Conservation (phyloP, 2,329 filamentous ascomycete genomes). For the Aspergillus transmontanensis region DNA sequence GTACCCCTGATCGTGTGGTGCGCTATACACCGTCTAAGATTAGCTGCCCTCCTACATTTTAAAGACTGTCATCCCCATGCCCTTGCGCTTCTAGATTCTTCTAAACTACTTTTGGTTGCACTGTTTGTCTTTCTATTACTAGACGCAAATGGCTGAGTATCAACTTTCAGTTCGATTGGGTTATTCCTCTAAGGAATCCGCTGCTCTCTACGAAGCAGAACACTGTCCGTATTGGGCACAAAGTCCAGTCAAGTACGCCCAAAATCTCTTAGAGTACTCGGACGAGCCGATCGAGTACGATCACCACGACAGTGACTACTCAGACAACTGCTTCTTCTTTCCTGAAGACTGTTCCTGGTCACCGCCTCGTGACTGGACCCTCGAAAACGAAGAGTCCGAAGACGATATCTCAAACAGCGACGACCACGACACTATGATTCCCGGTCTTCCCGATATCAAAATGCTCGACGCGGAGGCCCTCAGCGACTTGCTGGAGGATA, state of each 20-base stretch:
- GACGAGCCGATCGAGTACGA: conserved; percentile 48
- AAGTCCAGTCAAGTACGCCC: conserved; percentile 40
- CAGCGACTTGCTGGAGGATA: conserved; percentile 45
- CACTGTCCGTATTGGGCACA: conserved; percentile 44
- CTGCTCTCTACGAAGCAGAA: conserved; percentile 19
- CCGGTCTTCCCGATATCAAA: conserved; percentile 45
- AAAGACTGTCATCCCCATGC: not conserved
- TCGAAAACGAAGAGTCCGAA: conserved; percentile 27
- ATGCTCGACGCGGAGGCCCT: conserved; percentile 48
- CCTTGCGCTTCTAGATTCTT: not conserved
- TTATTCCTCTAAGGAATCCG: conserved; percentile 14
- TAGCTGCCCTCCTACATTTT: not conserved
- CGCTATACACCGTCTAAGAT: not conserved
- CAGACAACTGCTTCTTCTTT: conserved; percentile 48
- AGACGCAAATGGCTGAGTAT: conserved; percentile 24
- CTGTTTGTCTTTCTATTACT: not conserved
- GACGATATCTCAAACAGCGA: conserved; percentile 15
- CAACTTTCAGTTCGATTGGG: conserved; percentile 23
- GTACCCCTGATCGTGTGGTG: conserved; percentile 13
- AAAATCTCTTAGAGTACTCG: conserved; percentile 43
- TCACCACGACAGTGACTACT: conserved; percentile 44
- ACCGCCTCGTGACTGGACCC: conserved; percentile 34
- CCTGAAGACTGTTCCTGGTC: conserved; percentile 47
- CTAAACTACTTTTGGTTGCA: not conserved
- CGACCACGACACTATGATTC: conserved; percentile 40